Conservation (phyloP, 2,329 filamentous ascomycete genomes). For the Fusarium aywerte region DNA sequence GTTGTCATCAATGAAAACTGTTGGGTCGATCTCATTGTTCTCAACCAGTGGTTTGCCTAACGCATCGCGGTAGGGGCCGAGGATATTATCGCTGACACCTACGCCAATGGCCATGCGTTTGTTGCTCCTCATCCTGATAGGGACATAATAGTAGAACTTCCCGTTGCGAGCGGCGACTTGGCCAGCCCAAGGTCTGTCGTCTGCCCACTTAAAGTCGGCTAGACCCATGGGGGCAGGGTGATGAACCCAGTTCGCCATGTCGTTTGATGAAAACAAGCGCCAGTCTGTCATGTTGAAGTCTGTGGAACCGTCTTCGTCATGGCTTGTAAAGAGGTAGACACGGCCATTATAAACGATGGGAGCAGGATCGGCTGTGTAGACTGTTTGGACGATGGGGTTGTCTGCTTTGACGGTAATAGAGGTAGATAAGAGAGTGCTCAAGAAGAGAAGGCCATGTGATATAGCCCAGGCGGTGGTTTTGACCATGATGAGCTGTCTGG, state of each 20-base stretch:
- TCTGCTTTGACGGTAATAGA: background rate
- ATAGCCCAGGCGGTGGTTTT: background rate
- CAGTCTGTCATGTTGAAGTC: conserved; percentile 53
- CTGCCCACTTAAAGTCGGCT: conserved; percentile 51
- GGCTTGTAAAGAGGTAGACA: conserved; percentile 52
- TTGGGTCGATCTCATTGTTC: conserved; percentile 53
- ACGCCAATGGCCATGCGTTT: conserved; percentile 55
- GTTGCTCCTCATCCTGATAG: conserved; percentile 45
- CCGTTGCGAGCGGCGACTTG: conserved; percentile 51
- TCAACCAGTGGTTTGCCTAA: conserved; percentile 51
- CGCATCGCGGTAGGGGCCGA: conserved; percentile 52
- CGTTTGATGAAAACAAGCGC: conserved; percentile 49
- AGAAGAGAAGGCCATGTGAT: background rate
- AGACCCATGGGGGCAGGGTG: conserved; percentile 47
- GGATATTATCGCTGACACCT: conserved; percentile 49
- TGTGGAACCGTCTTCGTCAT: conserved; percentile 50
- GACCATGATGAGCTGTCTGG: background rate
- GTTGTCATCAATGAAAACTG: conserved; percentile 52
- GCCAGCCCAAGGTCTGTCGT: conserved; percentile 51
- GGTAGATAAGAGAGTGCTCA: background rate
- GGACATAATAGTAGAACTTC: conserved; percentile 53
- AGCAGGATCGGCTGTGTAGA: conserved; percentile 54
- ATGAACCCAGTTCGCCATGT: conserved; percentile 50
- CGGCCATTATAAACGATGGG: conserved; percentile 52
- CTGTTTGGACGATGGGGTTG: conserved; percentile 10